phyloP scores from a whole-genome alignment of 768 basidiomycete species.

The Cytidiella melzeri region DNA sequence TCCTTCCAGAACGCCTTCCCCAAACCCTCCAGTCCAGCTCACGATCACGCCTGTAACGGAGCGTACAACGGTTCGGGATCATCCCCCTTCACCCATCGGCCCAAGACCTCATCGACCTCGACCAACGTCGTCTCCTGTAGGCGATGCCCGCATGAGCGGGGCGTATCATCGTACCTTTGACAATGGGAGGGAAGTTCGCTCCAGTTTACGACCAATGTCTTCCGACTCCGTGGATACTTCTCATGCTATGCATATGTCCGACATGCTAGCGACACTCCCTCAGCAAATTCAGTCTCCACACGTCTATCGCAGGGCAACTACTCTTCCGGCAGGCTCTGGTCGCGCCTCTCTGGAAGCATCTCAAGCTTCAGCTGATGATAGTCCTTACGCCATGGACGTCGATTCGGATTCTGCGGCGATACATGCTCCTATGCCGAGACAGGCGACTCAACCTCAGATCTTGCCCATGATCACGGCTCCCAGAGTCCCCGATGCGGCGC shows the following conservation, averaged over 20 bases:
- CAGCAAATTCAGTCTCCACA: slow-evolving; percentile 3
- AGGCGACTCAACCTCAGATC: slow-evolving; percentile 12
- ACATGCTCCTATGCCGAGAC: slow-evolving; percentile 19
- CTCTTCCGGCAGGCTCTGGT: neutral
- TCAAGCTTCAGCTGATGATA: slow-evolving; percentile 4
- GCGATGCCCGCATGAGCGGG: neutral
- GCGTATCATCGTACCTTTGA: neutral
- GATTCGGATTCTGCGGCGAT: slow-evolving; percentile 14
- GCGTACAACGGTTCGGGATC: slow-evolving; percentile 29
- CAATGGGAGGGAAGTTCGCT: neutral
- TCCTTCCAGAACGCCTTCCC: slow-evolving; percentile 27
- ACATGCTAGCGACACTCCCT: slow-evolving; percentile 7
- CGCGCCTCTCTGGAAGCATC: slow-evolving; percentile 3
- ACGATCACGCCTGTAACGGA: slow-evolving; percentile 9
- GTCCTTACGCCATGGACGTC: too few relatives aligned
- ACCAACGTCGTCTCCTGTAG: slow-evolving; percentile 14
- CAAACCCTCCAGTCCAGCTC: slow-evolving; percentile 13
- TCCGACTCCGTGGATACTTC: neutral
- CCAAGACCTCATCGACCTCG: slow-evolving; percentile 35
- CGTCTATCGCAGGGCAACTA: neutral
- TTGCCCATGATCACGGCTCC: slow-evolving; percentile 39
- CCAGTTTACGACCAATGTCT: neutral
- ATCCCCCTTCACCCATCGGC: slow-evolving; percentile 45
- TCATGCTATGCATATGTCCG: slow-evolving; percentile 3
- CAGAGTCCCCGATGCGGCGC: slow-evolving; percentile 31